Evolutionary conservation across 148 eudicot species (phyloP), one percentile per base, ranked within the genome.

Genomic region (Pharnaceum exiguum): DNA sequence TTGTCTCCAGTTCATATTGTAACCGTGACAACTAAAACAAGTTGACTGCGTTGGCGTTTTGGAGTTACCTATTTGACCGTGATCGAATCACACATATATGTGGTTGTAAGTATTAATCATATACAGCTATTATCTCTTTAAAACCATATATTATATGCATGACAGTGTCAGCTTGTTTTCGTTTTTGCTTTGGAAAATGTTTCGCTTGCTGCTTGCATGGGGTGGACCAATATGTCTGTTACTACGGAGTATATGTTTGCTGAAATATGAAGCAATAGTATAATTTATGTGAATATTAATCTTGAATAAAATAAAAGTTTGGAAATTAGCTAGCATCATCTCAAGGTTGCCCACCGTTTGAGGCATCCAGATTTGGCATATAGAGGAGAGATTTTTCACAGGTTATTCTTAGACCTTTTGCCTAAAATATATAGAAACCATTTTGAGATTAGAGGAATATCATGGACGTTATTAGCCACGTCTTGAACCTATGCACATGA

Each of bases 151-250:
- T 13, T 8, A 8, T 29, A 51, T n/a, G 39, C 11, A 42, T 51
- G 45, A 17, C 37, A 59, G 71, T 67, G 71, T 59, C 71, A 59
- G 65, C 63, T 67, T 59, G 10, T 51, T 30, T 50, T 51, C 45
- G 37, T 50, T 31, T 60, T 23, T 57, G 71, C 71, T 51, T 67
- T 59, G 71, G 71, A 67, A 67, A 67, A 67, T 51, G 71, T 51
- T 67, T 59, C 45, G 17, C 13, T 50, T 67, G 71, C 71, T 36
- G 17, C 13, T 50, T 67, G 71, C 71, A 67, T 67, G 71, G 71
- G 59, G 65, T 67, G 71, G 71, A 67, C 71, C 71, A 51, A 24
- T 43, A 38, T 67, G 71, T 67, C 63, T 57, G 43, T 48, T 49
- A n/a, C n/a, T n/a, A n/a, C n/a, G n/a, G n/a, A n/a, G n/a, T n/a